Conservation (phyloP, 2,329 filamentous ascomycete species). For the Pseudonectria foliicola region DNA sequence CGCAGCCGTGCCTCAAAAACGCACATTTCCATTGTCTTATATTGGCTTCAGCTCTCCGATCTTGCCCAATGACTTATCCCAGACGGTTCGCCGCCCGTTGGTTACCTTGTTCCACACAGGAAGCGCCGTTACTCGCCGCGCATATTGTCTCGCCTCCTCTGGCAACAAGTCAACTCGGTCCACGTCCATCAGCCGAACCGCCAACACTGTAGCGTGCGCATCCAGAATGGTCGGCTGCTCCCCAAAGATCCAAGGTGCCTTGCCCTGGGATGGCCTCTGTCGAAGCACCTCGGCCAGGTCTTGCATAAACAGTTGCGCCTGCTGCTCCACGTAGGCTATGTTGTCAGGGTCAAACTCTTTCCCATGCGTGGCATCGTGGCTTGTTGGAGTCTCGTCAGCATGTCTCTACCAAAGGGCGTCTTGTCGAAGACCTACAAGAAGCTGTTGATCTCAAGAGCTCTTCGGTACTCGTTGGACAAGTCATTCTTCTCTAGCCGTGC, state of each 20-base stretch:
- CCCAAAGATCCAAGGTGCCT: slow-evolving; percentile 21
- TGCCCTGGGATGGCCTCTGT: slow-evolving; percentile 5
- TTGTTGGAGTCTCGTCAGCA: slow-evolving; percentile 6
- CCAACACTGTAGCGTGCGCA: slow-evolving; percentile 18
- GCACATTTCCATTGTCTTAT: slow-evolving; percentile 5
- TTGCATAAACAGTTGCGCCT: slow-evolving; percentile 16
- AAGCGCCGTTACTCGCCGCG: slow-evolving; percentile 12
- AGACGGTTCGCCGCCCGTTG: slow-evolving; percentile 20
- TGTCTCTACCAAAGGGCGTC: too few relatives aligned
- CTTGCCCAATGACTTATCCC: slow-evolving; percentile 14
- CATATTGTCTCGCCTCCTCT: slow-evolving; percentile 14
- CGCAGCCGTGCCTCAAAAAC: neutral
- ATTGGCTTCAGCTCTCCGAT: slow-evolving; percentile 13
- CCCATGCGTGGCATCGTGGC: slow-evolving; percentile 20
- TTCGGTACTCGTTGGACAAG: slow-evolving; percentile 20
- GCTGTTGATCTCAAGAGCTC: slow-evolving; percentile 25
- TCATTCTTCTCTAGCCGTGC: slow-evolving; percentile 21
- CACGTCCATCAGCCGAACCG: slow-evolving; percentile 18
- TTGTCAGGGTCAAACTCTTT: slow-evolving; percentile 18
- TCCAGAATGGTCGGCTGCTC: slow-evolving; percentile 23
- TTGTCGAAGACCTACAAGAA: slow-evolving; percentile 19
- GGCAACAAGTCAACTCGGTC: slow-evolving; percentile 18
- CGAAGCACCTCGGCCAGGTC: slow-evolving; percentile 11
- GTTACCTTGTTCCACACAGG: slow-evolving; percentile 21
- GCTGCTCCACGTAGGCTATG: slow-evolving; percentile 16